Evolutionary conservation across 306 rosid genomes (phyloP).

Genomic region (Glycyrrhiza uralensis): DNA sequence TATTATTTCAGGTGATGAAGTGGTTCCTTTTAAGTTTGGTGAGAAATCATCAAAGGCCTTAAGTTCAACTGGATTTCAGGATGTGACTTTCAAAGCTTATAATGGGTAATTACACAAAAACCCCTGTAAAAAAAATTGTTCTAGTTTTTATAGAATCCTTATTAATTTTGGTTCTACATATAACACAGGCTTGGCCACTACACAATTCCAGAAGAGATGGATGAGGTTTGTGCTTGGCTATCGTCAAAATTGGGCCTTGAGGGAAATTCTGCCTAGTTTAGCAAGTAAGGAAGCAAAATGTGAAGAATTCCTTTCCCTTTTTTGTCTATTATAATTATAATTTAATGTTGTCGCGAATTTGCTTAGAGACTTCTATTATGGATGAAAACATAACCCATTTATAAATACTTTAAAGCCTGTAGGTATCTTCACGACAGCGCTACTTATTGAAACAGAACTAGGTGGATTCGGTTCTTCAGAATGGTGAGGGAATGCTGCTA

Average conservation of each 20-base stretch:
- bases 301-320: neutral
- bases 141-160: neutral
- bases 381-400: neutral
- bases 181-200: constrained; percentile 88
- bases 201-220: constrained; percentile 93
- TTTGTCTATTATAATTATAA: neutral
- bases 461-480: neutral
- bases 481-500: constrained; percentile 7
- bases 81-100: constrained; percentile 75
- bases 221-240: constrained; percentile 82
- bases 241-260: constrained; percentile 73
- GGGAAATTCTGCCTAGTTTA: constrained; percentile 45
- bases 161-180: neutral
- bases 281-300: neutral
- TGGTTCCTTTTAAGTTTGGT: constrained; percentile 76
- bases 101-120: constrained; percentile 46
- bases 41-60: constrained; percentile 71
- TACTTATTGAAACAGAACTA: neutral
- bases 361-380: constrained; percentile 6
- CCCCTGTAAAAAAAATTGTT: neutral
- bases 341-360: neutral
- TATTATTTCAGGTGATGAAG: constrained; percentile 71
- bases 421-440: neutral
- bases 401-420: neutral
- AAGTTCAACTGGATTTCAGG: constrained; percentile 62